Conservation (phyloP, 202 grass and related monocot species). For the Musa balbisiana region DNA sequence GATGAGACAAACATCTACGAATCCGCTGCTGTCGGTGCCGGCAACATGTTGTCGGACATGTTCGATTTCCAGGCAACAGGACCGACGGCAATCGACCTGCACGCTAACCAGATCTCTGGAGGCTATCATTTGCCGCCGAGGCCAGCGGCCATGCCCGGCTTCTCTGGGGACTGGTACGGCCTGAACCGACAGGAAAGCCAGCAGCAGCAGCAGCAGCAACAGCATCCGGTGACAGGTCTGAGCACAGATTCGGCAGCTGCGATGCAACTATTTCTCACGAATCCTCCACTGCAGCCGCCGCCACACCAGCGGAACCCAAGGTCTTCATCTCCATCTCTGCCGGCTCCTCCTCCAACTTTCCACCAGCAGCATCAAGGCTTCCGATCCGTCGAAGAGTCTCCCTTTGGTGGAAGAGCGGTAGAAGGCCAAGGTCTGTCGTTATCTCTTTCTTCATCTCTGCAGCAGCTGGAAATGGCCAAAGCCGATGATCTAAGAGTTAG, state of each 20-base stretch:
- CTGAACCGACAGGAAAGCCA: conserved; percentile 15
- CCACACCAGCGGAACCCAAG: conserved; percentile 29
- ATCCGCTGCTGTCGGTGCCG: conserved; percentile 22
- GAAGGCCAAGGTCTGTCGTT: conserved; percentile 82
- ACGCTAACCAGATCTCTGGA: conserved; percentile 65
- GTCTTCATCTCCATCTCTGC: conserved; percentile 44
- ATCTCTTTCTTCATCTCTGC: conserved; percentile 71
- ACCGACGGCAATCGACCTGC: conserved; percentile 37
- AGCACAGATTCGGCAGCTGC: conserved; percentile 55
- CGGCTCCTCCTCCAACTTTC: conserved; percentile 23
- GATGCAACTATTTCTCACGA: conserved; percentile 96
- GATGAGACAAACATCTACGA: conserved; percentile 39
- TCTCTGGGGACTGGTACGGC: conserved; percentile 25
- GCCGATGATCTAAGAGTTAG: conserved; percentile 69
- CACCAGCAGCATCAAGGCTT: conserved; percentile 65
- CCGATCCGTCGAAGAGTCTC: conserved; percentile 30
- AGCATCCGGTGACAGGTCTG: conserved; percentile 31
- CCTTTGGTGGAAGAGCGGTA: conserved; percentile 41
- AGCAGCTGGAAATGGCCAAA: conserved; percentile 95
- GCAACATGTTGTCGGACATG: conserved; percentile 77
- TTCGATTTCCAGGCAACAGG: conserved; percentile 55
- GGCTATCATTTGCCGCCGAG: conserved; percentile 43
- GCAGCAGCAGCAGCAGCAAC: conserved; percentile 52
- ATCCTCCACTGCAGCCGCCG: conserved; percentile 44
- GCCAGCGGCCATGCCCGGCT: conserved; percentile 24